Evolutionary conservation across 2,329 filamentous ascomycete genomes (phyloP), one percentile per base, ranked within the genome.

Genomic region (Fusarium sp.): DNA sequence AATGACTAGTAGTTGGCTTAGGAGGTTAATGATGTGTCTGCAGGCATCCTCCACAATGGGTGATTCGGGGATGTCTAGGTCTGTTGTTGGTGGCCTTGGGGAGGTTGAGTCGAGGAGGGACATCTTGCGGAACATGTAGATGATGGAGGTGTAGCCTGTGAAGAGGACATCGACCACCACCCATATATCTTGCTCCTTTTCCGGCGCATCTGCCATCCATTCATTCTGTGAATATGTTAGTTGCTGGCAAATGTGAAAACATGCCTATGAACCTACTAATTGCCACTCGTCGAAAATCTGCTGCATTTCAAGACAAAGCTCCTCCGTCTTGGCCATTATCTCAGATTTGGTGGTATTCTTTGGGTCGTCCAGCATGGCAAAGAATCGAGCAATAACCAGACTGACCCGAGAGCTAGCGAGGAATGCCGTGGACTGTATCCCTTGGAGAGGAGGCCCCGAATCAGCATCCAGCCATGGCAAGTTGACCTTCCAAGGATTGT

Each of bases 41-140:
- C 77, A 69, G 12, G 79, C 77, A 0, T 80, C 74, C 2, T 79
- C 74, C 4, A 80, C 79, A 0, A 81, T 72, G 2, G 77, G 77
- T 6, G 79, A 80, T 43, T 78, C 75, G 17, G 79, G 79, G 1
- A 80, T 78, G 7, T 80, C 79, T 2, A 78, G 52, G 14, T 80
- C 79, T 7, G 75, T 79, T 30, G 71, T 64, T 15, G 79, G 73
- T 5, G 77, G 78, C 2, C 66, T 67, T 2, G 79, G 79, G 5
- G 78, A 80, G n/a, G 64, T 78, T 2, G 76, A 75, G 57, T 78
- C 68, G 12, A 80, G 74, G 9, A 78, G 68, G 22, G 72, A 71
- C 70, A 78, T 77, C 57, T 81, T 82, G 56, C 80, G 78, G 22
- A 81, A 79, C 79, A 82, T 82, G 69, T 81, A 82, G 32, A 82